A percentile compares a stretch with the other conserved stretches of the same genome.
phyloP scores from a whole-genome alignment of 2,329 filamentous ascomycete genomes.

The Pezicula rhizophila region DNA sequence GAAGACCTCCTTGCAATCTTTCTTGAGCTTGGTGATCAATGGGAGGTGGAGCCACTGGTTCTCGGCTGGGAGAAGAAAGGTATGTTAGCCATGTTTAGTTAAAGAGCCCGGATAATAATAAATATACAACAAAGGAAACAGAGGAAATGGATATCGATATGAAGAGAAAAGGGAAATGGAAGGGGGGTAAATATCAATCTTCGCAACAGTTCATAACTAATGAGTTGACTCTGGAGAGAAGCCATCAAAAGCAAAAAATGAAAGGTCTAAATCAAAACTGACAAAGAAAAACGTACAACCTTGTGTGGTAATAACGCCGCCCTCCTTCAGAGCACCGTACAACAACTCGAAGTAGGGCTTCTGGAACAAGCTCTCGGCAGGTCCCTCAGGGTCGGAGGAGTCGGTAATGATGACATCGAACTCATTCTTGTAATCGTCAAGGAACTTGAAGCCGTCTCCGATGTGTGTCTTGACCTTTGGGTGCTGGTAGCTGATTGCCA shows the following conservation, averaged over 20 bases:
- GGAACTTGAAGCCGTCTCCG: conserved; percentile 98
- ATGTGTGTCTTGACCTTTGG: conserved; percentile 89
- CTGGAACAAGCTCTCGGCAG: conserved; percentile 94
- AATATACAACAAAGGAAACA: conserved; percentile 1
- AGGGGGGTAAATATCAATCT: not conserved
- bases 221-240: not conserved
- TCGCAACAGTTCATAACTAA: too few relatives aligned
- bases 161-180: conserved; percentile 1
- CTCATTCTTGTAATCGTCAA: conserved; percentile 90
- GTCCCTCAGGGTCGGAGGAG: conserved; percentile 94
- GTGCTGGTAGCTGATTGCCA: conserved; percentile 90
- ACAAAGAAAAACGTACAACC: conserved; percentile 89
- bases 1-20: conserved; percentile 95
- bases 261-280: conserved; percentile 15
- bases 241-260: conserved; percentile 2
- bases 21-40: conserved; percentile 91
- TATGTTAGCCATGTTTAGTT: not conserved
- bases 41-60: conserved; percentile 98
- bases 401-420: conserved; percentile 99
- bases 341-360: conserved; percentile 98
- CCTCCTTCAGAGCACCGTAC: conserved; percentile 80
- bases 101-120: not conserved
- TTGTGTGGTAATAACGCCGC: conserved; percentile 99
- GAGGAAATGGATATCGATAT: not conserved
- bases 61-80: conserved; percentile 59